These are phyloP conservation scores for Aureobasidium subglaciale DNA, from an alignment of 2,329 filamentous ascomycete genomes.

Conservation along the genomic window DNA sequence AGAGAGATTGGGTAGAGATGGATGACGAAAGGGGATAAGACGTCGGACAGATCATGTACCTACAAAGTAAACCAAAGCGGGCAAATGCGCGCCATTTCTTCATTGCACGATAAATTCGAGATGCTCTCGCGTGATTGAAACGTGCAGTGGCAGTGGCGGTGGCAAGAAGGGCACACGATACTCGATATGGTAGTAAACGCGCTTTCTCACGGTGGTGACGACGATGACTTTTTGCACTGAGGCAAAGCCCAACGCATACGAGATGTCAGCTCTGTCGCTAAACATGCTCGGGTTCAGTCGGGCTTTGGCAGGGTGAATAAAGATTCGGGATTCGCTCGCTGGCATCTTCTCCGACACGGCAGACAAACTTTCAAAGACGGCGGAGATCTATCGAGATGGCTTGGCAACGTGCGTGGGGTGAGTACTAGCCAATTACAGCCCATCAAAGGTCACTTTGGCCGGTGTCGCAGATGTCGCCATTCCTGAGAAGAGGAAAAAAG, in stretches of 20 bases:
- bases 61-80: neutral
- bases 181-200: neutral
- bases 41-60: neutral
- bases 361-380: neutral
- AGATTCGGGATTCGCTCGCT: slow-evolving; percentile 1
- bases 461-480: slow-evolving; percentile 4
- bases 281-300: no score
- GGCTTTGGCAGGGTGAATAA: neutral
- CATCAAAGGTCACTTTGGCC: neutral
- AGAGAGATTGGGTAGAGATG: slow-evolving; percentile 69
- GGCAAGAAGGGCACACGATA: neutral
- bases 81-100: neutral
- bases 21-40: neutral
- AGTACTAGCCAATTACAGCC: neutral
- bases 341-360: neutral
- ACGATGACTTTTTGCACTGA: neutral
- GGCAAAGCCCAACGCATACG: neutral
- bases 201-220: neutral
- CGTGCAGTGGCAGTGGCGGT: neutral
- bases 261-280: no score
- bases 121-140: no score
- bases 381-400: slow-evolving; percentile 5
- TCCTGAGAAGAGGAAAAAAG: neutral
- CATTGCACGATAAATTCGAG: no score
- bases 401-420: neutral